A percentile compares a stretch with the other conserved stretches of the same genome.
phyloP scores from a whole-genome alignment of 139 green algal species.

The Chlorella ohadii region DNA sequence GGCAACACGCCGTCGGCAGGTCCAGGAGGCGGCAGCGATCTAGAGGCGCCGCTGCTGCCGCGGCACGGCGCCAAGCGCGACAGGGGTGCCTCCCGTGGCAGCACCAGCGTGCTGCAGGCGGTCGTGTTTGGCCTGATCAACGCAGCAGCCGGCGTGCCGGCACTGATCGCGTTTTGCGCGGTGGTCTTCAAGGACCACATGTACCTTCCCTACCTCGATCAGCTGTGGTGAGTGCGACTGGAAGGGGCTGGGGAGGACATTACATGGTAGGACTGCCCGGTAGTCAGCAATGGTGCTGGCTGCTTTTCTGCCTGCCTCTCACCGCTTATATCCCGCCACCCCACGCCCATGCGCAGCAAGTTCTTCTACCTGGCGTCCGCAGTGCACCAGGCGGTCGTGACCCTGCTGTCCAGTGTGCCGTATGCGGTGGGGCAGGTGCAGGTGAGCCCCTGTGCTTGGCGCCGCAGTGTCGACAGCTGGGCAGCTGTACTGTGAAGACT shows the following conservation, averaged over 20 bases:
- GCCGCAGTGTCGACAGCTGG: too few species aligned
- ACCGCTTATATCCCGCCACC: too few species aligned
- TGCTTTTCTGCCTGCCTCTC: constrained; percentile 50
- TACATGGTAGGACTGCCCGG: too few species aligned
- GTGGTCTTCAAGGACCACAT: constrained; percentile 21
- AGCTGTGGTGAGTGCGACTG: background rate
- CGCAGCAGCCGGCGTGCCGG: constrained; percentile 10
- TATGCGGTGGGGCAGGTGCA: constrained; percentile 76
- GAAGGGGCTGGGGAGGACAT: too few species aligned
- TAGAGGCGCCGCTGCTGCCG: constrained; percentile 26
- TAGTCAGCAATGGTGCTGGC: too few species aligned
- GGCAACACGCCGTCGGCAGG: background rate
- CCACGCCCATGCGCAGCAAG: constrained; percentile 41
- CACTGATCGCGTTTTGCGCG: constrained; percentile 24
- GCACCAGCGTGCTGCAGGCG: background rate
- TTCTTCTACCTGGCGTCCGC: constrained; percentile 67
- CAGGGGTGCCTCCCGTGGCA: too few species aligned
- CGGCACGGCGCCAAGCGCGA: background rate
- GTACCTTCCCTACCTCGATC: background rate
- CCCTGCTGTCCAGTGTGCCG: constrained; percentile 54
- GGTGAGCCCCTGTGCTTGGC: too few species aligned
- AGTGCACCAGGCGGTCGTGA: constrained; percentile 76
- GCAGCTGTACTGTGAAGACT: too few species aligned
- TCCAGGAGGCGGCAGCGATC: background rate
- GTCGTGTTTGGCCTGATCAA: constrained; percentile 23